Percentiles rank a stretch among this genome's conserved stretches.
These are phyloP conservation scores for Kazachstania viticola DNA, from an alignment of 805 yeast genomes.

Conservation along the genomic window DNA sequence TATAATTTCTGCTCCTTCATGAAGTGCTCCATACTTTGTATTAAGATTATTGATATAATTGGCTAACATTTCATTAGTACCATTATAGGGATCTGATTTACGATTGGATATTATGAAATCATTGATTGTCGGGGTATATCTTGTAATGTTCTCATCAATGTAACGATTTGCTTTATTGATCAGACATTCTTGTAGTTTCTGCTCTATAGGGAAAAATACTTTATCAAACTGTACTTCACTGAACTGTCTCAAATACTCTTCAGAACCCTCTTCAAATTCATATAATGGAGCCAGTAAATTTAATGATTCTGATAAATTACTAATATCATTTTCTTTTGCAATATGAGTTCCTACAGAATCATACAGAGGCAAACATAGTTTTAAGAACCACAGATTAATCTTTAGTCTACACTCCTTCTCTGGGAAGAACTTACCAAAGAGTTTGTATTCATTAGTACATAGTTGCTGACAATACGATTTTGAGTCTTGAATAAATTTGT, in stretches of 20 bases:
- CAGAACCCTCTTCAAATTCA: slow-evolving; percentile 45
- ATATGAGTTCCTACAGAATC: slow-evolving; percentile 56
- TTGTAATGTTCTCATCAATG: slow-evolving; percentile 56
- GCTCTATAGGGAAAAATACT: slow-evolving; percentile 57
- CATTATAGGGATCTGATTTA: slow-evolving; percentile 10
- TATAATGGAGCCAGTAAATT: slow-evolving; percentile 56
- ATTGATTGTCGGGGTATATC: slow-evolving; percentile 53
- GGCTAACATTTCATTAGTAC: slow-evolving; percentile 8
- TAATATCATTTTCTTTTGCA: slow-evolving; percentile 58
- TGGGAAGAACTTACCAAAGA: slow-evolving; percentile 46
- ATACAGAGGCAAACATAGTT: slow-evolving; percentile 66
- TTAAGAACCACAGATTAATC: slow-evolving; percentile 48
- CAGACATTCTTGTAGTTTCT: slow-evolving; percentile 70
- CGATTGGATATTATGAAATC: slow-evolving; percentile 53
- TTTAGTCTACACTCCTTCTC: slow-evolving; percentile 26
- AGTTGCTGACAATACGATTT: slow-evolving; percentile 49
- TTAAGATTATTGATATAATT: slow-evolving; percentile 3
- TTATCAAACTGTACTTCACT: slow-evolving; percentile 37
- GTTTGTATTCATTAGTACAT: slow-evolving; percentile 45
- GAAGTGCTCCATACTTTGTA: background rate
- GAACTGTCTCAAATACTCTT: slow-evolving; percentile 22
- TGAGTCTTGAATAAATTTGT: slow-evolving; percentile 50
- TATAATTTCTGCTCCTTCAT: background rate
- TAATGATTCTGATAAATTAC: slow-evolving; percentile 62
- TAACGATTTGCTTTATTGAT: slow-evolving; percentile 68